Conservation (phyloP, 2,329 filamentous ascomycete species). For the Fusarium buxicola region DNA sequence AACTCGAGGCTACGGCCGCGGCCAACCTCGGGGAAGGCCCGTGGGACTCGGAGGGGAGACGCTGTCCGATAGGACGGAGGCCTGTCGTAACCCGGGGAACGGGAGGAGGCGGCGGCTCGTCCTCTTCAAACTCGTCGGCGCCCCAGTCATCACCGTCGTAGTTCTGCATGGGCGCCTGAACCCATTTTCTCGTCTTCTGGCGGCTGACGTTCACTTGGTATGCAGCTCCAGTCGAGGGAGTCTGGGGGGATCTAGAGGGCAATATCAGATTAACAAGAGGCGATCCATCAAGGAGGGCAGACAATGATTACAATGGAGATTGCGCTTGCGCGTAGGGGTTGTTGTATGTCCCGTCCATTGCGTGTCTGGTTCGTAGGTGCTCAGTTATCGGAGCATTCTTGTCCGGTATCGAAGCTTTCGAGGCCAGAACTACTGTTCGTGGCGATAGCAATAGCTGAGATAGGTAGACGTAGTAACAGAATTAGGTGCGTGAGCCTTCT, state of each 20-base stretch:
- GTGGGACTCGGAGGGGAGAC: constrained; percentile 43
- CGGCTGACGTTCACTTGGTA: constrained; percentile 91
- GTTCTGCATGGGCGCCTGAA: constrained; percentile 84
- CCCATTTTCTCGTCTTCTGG: constrained; percentile 94
- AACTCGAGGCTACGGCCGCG: constrained; percentile 41
- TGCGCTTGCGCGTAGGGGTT: constrained; percentile 46
- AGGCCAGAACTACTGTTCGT: constrained; percentile 8
- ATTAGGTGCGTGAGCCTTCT: constrained; percentile 29
- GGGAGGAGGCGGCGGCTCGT: constrained; percentile 58
- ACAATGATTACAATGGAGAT: constrained; percentile 43
- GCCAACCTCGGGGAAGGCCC: constrained; percentile 42
- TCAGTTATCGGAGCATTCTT: constrained; percentile 44
- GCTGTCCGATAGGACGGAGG: constrained; percentile 49
- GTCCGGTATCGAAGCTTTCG: constrained; percentile 7
- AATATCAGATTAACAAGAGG: constrained; percentile 23
- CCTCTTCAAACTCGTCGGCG: constrained; percentile 72
- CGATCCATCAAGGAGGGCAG: neutral
- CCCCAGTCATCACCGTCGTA: constrained; percentile 98
- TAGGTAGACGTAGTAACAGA: constrained; percentile 12
- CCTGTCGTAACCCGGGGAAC: constrained; percentile 44
- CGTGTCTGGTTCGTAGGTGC: constrained; percentile 25
- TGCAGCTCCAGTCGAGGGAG: constrained; percentile 48
- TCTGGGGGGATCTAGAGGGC: constrained; percentile 46
- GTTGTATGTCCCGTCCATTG: constrained; percentile 48
- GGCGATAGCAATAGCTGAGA: constrained; percentile 15